Evolutionary conservation across 768 basidiomycete genomes (phyloP).

Genomic region (Cyathus striatus): DNA sequence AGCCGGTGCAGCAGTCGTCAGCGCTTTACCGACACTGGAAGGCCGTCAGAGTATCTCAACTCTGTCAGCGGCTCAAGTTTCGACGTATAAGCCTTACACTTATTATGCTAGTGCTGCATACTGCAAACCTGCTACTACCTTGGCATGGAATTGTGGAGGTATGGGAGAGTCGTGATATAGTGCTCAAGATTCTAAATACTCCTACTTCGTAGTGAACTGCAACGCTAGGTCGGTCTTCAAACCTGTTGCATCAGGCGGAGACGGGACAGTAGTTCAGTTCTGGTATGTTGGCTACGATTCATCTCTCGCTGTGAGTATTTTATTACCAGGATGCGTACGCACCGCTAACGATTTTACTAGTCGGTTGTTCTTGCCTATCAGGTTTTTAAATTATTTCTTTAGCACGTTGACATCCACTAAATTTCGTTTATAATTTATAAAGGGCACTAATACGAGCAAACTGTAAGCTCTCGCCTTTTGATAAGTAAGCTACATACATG

Average conservation of each 20-base stretch:
- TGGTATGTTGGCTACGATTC: constrained; percentile 29
- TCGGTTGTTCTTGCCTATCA: constrained; percentile 17
- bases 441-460: constrained; percentile 12
- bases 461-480: constrained; percentile 5
- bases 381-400: neutral
- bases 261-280: constrained; percentile 27
- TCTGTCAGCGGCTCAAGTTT: constrained; percentile 32
- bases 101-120: constrained; percentile 45
- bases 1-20: constrained; percentile 8
- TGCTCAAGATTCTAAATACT: neutral
- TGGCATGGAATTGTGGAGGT: constrained; percentile 48
- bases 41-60: constrained; percentile 22
- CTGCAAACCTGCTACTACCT: constrained; percentile 34
- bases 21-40: constrained; percentile 19
- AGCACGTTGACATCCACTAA: neutral
- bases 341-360: constrained; percentile 1
- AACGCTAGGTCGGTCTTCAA: constrained; percentile 34
- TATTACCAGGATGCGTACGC: constrained; percentile 10
- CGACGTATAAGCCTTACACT: constrained; percentile 38
- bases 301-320: neutral
- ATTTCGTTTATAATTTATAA: constrained; percentile 11
- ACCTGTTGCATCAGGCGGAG: constrained; percentile 39
- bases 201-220: constrained; percentile 26
- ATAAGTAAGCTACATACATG: neutral
- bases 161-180: neutral